Percentiles rank a stretch among this genome's conserved stretches.
Evolutionary conservation across 345 rosid genomes (phyloP).

Genomic region (Conringia planisiliqua): DNA sequence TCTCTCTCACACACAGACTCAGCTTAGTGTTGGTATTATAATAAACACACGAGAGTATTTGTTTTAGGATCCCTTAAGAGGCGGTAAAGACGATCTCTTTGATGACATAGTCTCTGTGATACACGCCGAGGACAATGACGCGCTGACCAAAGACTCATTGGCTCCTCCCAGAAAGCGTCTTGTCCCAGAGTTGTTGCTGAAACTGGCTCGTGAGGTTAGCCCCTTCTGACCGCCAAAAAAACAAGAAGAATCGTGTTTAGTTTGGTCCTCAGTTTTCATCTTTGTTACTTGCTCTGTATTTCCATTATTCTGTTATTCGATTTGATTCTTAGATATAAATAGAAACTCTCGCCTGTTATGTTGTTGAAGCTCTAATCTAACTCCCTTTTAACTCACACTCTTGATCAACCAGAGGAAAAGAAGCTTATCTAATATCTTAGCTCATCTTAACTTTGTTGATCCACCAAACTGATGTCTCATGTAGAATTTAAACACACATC

Average conservation of each 20-base stretch:
- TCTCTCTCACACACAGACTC: not conserved
- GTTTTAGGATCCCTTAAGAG: conserved; percentile 89
- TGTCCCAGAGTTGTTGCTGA: conserved; percentile 69
- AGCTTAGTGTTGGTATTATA: not conserved
- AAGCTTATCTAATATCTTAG: too few relatives aligned
- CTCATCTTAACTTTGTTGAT: not conserved
- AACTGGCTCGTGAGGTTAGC: conserved; percentile 71
- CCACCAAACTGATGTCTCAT: not conserved
- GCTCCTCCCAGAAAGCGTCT: conserved; percentile 85
- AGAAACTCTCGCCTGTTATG: not conserved
- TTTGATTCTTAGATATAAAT: not conserved
- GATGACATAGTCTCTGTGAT: conserved; percentile 66
- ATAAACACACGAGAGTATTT: not conserved
- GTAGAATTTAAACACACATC: not conserved
- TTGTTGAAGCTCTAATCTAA: not conserved
- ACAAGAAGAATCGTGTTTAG: not conserved
- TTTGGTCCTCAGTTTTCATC: not conserved
- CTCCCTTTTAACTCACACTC: too few relatives aligned
- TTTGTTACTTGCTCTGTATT: not conserved
- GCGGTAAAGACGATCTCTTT: conserved; percentile 80
- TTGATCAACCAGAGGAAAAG: too few relatives aligned
- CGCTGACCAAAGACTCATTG: conserved; percentile 53
- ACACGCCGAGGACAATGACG: conserved; percentile 63
- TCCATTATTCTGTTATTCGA: not conserved
- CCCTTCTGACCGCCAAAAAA: conserved; percentile 50